Percentiles rank a stretch among this genome's conserved stretches.
These are phyloP conservation scores for Aspergillus proliferans DNA, from an alignment of 2,329 filamentous ascomycete species.

Conservation along the genomic window DNA sequence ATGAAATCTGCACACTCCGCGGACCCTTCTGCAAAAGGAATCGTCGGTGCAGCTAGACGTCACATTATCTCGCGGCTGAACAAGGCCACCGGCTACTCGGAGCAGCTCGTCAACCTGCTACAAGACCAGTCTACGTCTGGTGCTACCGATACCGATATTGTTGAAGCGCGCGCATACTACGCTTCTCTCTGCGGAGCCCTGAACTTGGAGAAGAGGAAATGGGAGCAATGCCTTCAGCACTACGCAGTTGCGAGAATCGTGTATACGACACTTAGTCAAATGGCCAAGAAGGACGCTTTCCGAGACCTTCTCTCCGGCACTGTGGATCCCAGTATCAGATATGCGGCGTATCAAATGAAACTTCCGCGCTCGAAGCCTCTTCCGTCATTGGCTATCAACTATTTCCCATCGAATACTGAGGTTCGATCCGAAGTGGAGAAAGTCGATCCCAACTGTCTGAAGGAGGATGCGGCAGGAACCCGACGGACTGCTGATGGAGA, in stretches of 20 bases:
- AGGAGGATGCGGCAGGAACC: constrained; percentile 49
- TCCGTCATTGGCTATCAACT: constrained; percentile 67
- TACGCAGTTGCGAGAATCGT: constrained; percentile 75
- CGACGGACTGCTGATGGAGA: constrained; percentile 41
- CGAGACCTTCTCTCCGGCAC: constrained; percentile 80
- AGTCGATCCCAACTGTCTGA: constrained; percentile 62
- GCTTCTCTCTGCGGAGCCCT: constrained; percentile 69
- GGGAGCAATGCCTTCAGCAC: constrained; percentile 68
- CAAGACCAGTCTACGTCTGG: constrained; percentile 57
- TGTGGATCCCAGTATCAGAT: constrained; percentile 88
- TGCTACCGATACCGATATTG: constrained; percentile 63
- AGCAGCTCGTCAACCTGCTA: constrained; percentile 61
- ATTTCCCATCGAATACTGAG: constrained; percentile 60
- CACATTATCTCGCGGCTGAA: constrained; percentile 83
- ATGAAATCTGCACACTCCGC: constrained; percentile 79
- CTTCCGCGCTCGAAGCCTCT: constrained; percentile 80
- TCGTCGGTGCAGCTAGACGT: constrained; percentile 70
- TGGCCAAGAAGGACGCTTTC: constrained; percentile 66
- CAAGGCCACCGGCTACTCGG: constrained; percentile 69
- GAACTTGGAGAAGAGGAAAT: constrained; percentile 80
- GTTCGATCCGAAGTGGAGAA: constrained; percentile 64
- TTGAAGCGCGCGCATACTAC: constrained; percentile 82
- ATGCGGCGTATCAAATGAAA: constrained; percentile 87
- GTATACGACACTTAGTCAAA: constrained; percentile 66
- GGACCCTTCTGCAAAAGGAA: constrained; percentile 64